Conservation (phyloP, 495 filamentous ascomycete genomes). For the Talaromyces wortmannii region DNA sequence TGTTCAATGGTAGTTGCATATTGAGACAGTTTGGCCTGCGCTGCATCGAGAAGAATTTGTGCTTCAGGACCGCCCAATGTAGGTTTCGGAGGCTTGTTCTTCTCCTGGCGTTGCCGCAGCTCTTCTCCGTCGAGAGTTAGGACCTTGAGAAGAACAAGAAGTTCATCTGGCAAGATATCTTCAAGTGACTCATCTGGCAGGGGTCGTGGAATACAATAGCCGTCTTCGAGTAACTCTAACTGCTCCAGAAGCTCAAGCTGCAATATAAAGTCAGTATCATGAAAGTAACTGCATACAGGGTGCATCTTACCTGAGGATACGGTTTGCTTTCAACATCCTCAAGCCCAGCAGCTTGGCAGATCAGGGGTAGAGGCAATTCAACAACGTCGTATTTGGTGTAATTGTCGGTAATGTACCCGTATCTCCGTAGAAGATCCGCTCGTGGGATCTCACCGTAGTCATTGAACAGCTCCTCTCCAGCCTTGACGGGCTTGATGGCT, state of each 20-base stretch:
- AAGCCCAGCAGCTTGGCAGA: constrained; percentile 46
- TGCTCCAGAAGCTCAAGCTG: constrained; percentile 42
- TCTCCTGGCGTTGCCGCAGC: constrained; percentile 26
- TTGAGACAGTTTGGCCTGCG: constrained; percentile 25
- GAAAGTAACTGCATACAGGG: neutral
- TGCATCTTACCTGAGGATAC: constrained; percentile 34
- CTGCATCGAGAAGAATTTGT: constrained; percentile 20
- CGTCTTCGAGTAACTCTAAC: constrained; percentile 46
- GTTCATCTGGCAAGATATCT: constrained; percentile 38
- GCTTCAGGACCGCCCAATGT: constrained; percentile 18
- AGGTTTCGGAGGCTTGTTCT: constrained; percentile 42
- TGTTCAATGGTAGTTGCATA: constrained; percentile 60
- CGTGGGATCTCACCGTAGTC: constrained; percentile 83
- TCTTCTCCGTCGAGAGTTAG: constrained; percentile 34
- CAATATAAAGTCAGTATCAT: constrained; percentile 3
- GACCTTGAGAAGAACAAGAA: constrained; percentile 40
- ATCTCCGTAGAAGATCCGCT: constrained; percentile 76
- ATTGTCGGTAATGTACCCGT: constrained; percentile 77
- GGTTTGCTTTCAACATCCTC: constrained; percentile 28
- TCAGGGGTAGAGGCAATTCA: constrained; percentile 55
- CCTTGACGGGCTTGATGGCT: constrained; percentile 54
- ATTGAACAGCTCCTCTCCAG: constrained; percentile 80
- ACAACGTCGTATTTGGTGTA: constrained; percentile 77
- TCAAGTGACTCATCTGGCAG: constrained; percentile 23
- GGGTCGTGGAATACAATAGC: constrained; percentile 42